These are phyloP conservation scores for Xylaria cubensis DNA, from an alignment of 495 filamentous ascomycete species.

Conservation along the genomic window DNA sequence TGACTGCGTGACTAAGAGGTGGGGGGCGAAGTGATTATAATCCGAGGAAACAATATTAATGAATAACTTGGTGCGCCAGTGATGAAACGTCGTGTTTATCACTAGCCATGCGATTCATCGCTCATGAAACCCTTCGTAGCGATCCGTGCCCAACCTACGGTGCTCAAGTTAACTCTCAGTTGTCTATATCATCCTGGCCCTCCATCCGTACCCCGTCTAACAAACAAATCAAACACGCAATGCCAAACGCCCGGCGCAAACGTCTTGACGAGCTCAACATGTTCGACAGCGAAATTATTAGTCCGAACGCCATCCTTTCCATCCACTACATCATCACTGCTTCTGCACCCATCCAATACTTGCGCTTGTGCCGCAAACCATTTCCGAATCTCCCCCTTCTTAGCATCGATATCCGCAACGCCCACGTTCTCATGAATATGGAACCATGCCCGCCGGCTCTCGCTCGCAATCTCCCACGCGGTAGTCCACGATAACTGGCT, in stretches of 20 bases:
- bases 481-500: constrained; percentile 69
- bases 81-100: not conserved
- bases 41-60: not conserved
- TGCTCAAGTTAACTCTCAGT: not conserved
- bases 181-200: constrained; percentile 31
- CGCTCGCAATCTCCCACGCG: constrained; percentile 59
- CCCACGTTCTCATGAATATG: constrained; percentile 90
- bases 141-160: not conserved
- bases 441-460: constrained; percentile 63
- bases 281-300: constrained; percentile 57
- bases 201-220: constrained; percentile 45
- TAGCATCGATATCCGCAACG: constrained; percentile 63
- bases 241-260: constrained; percentile 92
- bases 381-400: constrained; percentile 54
- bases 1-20: not conserved
- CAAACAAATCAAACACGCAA: constrained; percentile 79
- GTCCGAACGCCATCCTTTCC: constrained; percentile 19
- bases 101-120: not conserved
- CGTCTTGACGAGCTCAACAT: constrained; percentile 85
- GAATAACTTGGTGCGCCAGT: not conserved
- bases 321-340: not conserved
- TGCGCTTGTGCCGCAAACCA: constrained; percentile 44
- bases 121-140: not conserved
- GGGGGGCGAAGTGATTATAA: not conserved
- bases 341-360: constrained; percentile 9